Conservation (phyloP, 805 yeast genomes). For the Grigorovia yakushimaensis region DNA sequence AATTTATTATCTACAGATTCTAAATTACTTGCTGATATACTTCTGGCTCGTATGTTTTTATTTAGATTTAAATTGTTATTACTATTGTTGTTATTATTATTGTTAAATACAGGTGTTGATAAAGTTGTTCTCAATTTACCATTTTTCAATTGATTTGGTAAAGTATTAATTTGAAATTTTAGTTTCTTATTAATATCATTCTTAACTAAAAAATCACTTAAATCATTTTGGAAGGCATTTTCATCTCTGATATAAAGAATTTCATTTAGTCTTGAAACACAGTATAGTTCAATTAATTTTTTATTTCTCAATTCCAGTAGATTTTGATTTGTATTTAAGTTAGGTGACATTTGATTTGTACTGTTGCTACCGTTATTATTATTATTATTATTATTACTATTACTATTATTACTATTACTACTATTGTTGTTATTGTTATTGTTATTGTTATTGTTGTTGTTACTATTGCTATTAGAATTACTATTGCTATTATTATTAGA, state of each 20-base stretch:
- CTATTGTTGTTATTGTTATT: too few relatives aligned
- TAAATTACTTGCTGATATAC: constrained; percentile 3
- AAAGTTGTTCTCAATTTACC: neutral
- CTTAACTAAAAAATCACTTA: constrained; percentile 39
- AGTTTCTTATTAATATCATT: constrained; percentile 44
- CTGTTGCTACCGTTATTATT: neutral
- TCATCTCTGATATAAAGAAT: constrained; percentile 33
- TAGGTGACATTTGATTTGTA: neutral
- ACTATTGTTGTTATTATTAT: too few relatives aligned
- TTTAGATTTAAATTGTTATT: too few relatives aligned
- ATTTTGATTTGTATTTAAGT: constrained; percentile 20
- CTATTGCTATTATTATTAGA: neutral
- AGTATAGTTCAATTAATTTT: constrained; percentile 51
- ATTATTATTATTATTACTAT: too few relatives aligned
- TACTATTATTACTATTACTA: too few relatives aligned
- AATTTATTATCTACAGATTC: neutral
- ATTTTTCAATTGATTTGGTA: constrained; percentile 14
- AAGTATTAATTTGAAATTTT: constrained; percentile 27
- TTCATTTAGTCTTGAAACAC: constrained; percentile 44
- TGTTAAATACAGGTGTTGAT: neutral
- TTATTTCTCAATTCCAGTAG: constrained; percentile 44
- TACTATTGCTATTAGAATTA: too few relatives aligned
- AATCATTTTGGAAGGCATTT: constrained; percentile 30
- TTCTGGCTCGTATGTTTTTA: neutral
- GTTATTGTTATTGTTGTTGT: too few relatives aligned